phyloP scores from a whole-genome alignment of 306 rosid species.

The Casuarina equisetifolia region DNA sequence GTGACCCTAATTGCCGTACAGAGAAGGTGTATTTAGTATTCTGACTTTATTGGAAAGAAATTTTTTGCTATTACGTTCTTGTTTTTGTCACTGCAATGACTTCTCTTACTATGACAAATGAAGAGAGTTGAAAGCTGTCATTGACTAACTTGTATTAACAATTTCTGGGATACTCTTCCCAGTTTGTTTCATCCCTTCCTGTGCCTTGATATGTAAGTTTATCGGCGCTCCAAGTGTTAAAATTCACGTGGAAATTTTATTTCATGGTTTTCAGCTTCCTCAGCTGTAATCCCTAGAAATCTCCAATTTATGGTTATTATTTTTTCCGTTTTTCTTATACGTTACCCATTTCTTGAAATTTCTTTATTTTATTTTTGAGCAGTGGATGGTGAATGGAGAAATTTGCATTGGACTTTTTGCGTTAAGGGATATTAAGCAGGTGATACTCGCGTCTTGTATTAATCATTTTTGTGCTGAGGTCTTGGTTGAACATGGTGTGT shows the following conservation, averaged over 20 bases:
- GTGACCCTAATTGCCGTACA: conserved; percentile 96
- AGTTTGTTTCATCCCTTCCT: background rate
- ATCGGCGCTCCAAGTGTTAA: background rate
- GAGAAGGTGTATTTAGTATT: conserved; percentile 65
- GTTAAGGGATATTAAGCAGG: conserved; percentile 87
- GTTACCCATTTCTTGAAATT: conserved; percentile 25
- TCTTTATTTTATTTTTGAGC: conserved; percentile 28
- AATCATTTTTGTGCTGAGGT: conserved; percentile 22
- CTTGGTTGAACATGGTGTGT: conserved; percentile 18
- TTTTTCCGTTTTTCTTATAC: conserved; percentile 6
- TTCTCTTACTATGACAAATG: conserved; percentile 5
- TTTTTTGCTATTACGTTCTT: background rate
- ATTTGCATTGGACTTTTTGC: conserved; percentile 98
- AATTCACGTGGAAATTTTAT: conserved; percentile 5
- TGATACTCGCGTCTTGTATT: conserved; percentile 27
- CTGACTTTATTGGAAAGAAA: conserved; percentile 8
- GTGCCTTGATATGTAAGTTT: conserved; percentile 18
- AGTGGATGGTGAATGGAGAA: conserved; percentile 99
- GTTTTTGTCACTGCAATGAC: background rate
- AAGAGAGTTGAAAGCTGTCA: background rate
- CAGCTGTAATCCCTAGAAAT: conserved; percentile 17
- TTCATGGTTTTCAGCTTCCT: conserved; percentile 6
- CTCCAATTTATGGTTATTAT: conserved; percentile 5
- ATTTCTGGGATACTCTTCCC: background rate
- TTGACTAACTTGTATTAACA: background rate